Base-by-base conservation (phyloP, 2,329 filamentous ascomycete species). In the Thielaviopsis ethacetica region DNA sequence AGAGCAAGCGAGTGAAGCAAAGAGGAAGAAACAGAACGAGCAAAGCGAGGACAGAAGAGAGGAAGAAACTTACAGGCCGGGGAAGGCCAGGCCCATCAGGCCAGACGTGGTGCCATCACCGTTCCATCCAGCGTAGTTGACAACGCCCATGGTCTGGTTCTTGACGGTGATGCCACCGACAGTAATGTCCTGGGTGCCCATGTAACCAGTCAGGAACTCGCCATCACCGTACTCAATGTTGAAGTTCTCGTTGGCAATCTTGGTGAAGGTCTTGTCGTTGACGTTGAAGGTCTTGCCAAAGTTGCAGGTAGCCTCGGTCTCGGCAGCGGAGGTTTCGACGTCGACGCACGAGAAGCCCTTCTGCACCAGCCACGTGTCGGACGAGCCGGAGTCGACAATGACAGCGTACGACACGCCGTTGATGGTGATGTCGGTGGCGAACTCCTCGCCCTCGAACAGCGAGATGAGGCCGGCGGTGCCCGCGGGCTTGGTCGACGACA, bases 361-460 rank as follows among this genome's bases (percentile, higher is more conserved):
- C 19, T 55, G 26, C 6, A 58, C 56, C 19, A 73, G 27, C 59
- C 59, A 61, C 13, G 56, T 58, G 24, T 61, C 59, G 26, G 51
- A 51, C 15, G 52, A 55, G n/a, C 56, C 59, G 2, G 59, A 34
- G 22, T 61, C 59, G n/a, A 61, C 59, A 24, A 61, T 54, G 15
- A 61, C 51, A 4, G 38, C 12, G 47, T 58, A 61, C 22, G 41
- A 15, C 53, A 22, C 52, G 17, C 53, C 56, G 19, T 30, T 34
- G 44, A 61, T 55, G n/a, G 38, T 50, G 34, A 59, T 54, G 24
- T 47, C 44, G 7, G 53, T 55, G 41, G 53, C 58, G 24, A 59
- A 59, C 27, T 59, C 58, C 44, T 59, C 53, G n/a, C 58, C 58
- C 52, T 59, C 53, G n/a, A 56, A 59, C 41, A 59, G 41, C 38